phyloP scores from a whole-genome alignment of 805 yeast genomes.

The Grigorovia yakushimaensis region DNA sequence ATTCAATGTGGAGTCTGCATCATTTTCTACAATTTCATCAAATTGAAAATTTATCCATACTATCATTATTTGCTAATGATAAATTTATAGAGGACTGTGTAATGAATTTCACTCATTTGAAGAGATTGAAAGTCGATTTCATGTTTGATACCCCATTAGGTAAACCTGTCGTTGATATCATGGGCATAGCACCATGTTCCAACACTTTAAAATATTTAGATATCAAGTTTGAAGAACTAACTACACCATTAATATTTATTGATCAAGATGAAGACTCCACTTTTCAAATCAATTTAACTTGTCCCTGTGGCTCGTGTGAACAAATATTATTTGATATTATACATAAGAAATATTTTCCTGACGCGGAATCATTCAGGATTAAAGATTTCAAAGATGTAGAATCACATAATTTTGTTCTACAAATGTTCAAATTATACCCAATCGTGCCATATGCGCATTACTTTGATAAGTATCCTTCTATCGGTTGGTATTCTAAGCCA shows the following conservation, averaged over 20 bases:
- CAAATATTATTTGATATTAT: slow-evolving; percentile 22
- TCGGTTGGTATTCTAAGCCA: slow-evolving; percentile 28
- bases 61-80: slow-evolving; percentile 24
- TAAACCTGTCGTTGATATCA: slow-evolving; percentile 11
- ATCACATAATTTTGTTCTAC: slow-evolving; percentile 22
- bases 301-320: slow-evolving; percentile 22
- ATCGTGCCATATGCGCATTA: slow-evolving; percentile 32
- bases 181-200: slow-evolving; percentile 18
- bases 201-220: slow-evolving; percentile 27
- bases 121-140: slow-evolving; percentile 29
- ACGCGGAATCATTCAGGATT: slow-evolving; percentile 16
- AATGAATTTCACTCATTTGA: slow-evolving; percentile 16
- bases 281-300: slow-evolving; percentile 14
- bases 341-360: slow-evolving; percentile 24
- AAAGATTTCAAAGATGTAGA: slow-evolving; percentile 16
- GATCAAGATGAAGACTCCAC: slow-evolving; percentile 14
- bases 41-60: slow-evolving; percentile 26
- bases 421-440: slow-evolving; percentile 23
- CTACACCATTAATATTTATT: slow-evolving; percentile 15
- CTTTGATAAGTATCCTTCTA: slow-evolving; percentile 29
- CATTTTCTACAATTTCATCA: slow-evolving; percentile 25
- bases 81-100: slow-evolving; percentile 20
- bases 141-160: slow-evolving; percentile 20
- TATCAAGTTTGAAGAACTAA: slow-evolving; percentile 19
- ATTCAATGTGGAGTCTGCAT: slow-evolving; percentile 18